phyloP scores from a whole-genome alignment of 306 rosid genomes.

The Aeschynomene evenia region DNA sequence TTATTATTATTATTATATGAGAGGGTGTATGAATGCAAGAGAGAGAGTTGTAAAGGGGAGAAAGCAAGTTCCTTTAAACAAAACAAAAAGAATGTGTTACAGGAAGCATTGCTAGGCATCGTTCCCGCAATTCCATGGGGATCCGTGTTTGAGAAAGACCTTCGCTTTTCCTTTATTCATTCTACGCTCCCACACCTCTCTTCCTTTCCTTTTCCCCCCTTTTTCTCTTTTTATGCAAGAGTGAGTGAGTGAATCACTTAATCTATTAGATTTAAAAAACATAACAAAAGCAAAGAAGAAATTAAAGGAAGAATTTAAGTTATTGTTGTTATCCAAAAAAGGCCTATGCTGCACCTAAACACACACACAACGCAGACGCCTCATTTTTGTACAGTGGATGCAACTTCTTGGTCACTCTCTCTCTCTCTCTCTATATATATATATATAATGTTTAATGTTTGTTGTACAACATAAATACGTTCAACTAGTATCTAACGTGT shows the following conservation, averaged over 20 bases:
- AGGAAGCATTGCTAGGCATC: constrained; percentile 59
- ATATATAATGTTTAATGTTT: too few relatives aligned
- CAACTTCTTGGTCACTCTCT: too few relatives aligned
- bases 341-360: constrained; percentile 16
- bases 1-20: too few relatives aligned
- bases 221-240: constrained; percentile 35
- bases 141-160: constrained; percentile 86
- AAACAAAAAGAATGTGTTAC: constrained; percentile 76
- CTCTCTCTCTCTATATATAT: too few relatives aligned
- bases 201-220: constrained; percentile 32
- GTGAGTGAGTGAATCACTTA: neutral
- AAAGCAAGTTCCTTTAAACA: constrained; percentile 62
- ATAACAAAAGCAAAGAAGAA: neutral
- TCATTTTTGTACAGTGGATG: constrained; percentile 35
- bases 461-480: too few relatives aligned
- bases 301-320: too few relatives aligned
- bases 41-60: constrained; percentile 46
- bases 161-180: constrained; percentile 53
- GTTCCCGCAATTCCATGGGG: constrained; percentile 67
- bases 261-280: neutral
- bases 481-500: too few relatives aligned
- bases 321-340: constrained; percentile 16
- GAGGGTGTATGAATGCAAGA: constrained; percentile 31
- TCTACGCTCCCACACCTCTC: constrained; percentile 34
- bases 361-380: constrained; percentile 11